Evolutionary conservation across 345 rosid species (phyloP).

Genomic region (Linum lewisii): DNA sequence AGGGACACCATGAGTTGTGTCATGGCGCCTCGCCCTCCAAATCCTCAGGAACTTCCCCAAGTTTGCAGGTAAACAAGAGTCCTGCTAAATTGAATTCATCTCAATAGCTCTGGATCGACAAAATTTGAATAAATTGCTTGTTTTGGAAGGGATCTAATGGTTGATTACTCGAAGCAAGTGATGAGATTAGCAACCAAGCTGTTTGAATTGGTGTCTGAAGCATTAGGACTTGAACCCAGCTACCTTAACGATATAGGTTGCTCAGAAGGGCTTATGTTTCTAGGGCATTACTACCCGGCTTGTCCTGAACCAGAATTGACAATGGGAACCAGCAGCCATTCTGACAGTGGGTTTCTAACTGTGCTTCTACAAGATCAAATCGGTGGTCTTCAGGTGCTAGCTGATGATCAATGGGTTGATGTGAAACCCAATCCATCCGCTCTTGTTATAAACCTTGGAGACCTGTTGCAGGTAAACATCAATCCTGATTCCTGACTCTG

Average conservation of each 20-base stretch:
- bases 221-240: conserved; percentile 21
- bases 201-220: conserved; percentile 27
- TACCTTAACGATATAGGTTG: conserved; percentile 20
- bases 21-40: conserved; percentile 27
- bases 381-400: conserved; percentile 32
- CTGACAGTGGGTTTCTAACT: conserved; percentile 22
- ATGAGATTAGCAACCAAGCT: conserved; percentile 7
- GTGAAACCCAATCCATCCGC: conserved; percentile 16
- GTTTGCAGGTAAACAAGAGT: conserved; percentile 27
- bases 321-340: conserved; percentile 22
- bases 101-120: too few relatives aligned
- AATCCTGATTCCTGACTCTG: background rate
- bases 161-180: conserved; percentile 17
- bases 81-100: background rate
- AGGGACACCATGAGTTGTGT: conserved; percentile 24
- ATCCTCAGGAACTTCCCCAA: conserved; percentile 28
- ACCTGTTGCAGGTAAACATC: conserved; percentile 19
- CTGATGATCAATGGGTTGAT: conserved; percentile 23
- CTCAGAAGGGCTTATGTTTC: conserved; percentile 12
- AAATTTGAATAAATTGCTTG: too few relatives aligned
- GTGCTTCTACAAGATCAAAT: conserved; percentile 28
- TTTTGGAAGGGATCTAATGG: conserved; percentile 20
- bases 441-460: conserved; percentile 23
- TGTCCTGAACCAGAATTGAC: conserved; percentile 36
- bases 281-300: conserved; percentile 32